phyloP scores from a whole-genome alignment of 345 rosid genomes.

The Brassica napus region DNA sequence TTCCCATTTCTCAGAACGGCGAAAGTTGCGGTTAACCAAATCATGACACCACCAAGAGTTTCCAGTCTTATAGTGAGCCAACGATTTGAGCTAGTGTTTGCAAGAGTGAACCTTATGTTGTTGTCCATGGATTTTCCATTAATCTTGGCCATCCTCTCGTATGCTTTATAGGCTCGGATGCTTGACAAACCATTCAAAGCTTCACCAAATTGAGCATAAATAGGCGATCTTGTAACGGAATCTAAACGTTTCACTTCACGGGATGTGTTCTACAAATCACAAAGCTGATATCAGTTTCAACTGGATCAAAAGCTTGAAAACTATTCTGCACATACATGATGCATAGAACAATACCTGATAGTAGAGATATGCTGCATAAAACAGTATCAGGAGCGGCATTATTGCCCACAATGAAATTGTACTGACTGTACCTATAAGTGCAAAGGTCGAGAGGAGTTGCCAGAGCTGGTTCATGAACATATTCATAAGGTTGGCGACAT shows the following conservation, averaged over 20 bases:
- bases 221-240: slow-evolving; percentile 82
- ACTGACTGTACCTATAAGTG: slow-evolving; percentile 84
- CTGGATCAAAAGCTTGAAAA: slow-evolving; percentile 7
- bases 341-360: slow-evolving; percentile 66
- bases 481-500: slow-evolving; percentile 67
- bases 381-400: slow-evolving; percentile 87
- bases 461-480: slow-evolving; percentile 74
- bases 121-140: slow-evolving; percentile 90
- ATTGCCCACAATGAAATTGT: slow-evolving; percentile 90
- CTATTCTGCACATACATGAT: not conserved
- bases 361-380: slow-evolving; percentile 85
- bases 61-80: slow-evolving; percentile 89
- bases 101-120: slow-evolving; percentile 86
- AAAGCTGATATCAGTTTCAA: slow-evolving; percentile 5
- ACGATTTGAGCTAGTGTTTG: slow-evolving; percentile 72
- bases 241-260: slow-evolving; percentile 95
- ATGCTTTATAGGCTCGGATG: slow-evolving; percentile 90
- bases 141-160: slow-evolving; percentile 73
- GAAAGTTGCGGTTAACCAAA: slow-evolving; percentile 87
- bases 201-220: slow-evolving; percentile 96
- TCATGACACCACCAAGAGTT: slow-evolving; percentile 88
- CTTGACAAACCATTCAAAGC: slow-evolving; percentile 86
- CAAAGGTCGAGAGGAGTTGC: slow-evolving; percentile 91
- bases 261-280: slow-evolving; percentile 65
- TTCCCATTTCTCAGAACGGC: slow-evolving; percentile 78